Evolutionary conservation across 2,329 filamentous ascomycete genomes (phyloP).

Genomic region (Stagonosporopsis vannaccii): DNA sequence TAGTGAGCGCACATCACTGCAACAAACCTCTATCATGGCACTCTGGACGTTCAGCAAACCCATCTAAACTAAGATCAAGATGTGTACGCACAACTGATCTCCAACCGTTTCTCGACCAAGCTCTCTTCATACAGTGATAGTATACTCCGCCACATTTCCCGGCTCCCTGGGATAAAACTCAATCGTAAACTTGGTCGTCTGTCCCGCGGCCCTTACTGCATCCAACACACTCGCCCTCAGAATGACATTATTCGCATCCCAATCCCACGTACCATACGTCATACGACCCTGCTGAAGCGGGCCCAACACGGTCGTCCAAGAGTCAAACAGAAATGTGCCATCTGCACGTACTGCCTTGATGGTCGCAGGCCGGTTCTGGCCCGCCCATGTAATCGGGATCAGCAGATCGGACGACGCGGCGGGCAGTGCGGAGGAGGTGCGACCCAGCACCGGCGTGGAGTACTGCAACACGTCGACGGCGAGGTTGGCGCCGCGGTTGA

Average conservation of each 20-base stretch:
- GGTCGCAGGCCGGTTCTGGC: slow-evolving; percentile 59
- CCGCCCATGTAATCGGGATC: slow-evolving; percentile 62
- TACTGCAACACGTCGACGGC: slow-evolving; percentile 62
- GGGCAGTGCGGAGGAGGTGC: slow-evolving; percentile 1
- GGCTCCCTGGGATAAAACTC: slow-evolving; percentile 63
- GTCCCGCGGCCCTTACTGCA: slow-evolving; percentile 55
- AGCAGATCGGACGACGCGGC: slow-evolving; percentile 51
- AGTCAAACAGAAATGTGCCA: slow-evolving; percentile 61
- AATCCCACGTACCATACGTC: slow-evolving; percentile 62
- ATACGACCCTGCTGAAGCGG: slow-evolving; percentile 57
- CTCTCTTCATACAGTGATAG: slow-evolving; percentile 47
- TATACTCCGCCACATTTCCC: slow-evolving; percentile 60
- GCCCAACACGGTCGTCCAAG: slow-evolving; percentile 63
- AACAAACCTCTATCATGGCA: background rate
- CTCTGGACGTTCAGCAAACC: background rate
- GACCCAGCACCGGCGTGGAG: slow-evolving; percentile 53
- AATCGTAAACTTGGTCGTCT: slow-evolving; percentile 59
- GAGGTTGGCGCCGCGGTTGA: slow-evolving; percentile 60
- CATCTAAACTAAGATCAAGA: background rate
- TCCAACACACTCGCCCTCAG: slow-evolving; percentile 56
- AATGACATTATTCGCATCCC: slow-evolving; percentile 56
- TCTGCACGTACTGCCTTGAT: slow-evolving; percentile 60
- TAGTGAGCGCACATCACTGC: background rate
- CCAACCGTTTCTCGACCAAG: background rate
- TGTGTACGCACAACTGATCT: background rate